These are phyloP conservation scores for Scorias spongiosa DNA, from an alignment of 2,329 filamentous ascomycete species.

Conservation along the genomic window DNA sequence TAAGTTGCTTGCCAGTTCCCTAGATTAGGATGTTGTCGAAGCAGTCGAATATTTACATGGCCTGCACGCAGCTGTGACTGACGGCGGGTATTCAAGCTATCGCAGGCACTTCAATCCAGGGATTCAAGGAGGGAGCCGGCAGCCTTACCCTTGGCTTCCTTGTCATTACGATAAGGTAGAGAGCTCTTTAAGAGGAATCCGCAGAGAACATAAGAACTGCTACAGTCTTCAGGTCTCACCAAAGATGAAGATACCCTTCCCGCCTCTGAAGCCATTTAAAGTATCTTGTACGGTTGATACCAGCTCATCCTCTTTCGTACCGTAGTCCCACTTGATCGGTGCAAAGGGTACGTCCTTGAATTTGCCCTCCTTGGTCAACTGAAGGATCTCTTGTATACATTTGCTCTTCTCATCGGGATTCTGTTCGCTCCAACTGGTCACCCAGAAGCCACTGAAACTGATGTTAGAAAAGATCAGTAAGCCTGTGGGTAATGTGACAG, in stretches of 20 bases:
- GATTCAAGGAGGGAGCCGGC: too few species aligned
- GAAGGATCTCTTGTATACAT: conserved; percentile 74
- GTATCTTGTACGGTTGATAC: conserved; percentile 67
- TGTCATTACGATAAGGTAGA: too few species aligned
- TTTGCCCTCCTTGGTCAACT: conserved; percentile 55
- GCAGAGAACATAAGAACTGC: not conserved
- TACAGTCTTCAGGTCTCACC: conserved; percentile 28
- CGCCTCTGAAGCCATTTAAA: conserved; percentile 66
- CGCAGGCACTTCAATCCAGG: too few species aligned
- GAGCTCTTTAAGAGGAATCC: too few species aligned
- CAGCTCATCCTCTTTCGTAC: conserved; percentile 55
- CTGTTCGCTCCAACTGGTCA: conserved; percentile 71
- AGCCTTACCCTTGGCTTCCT: too few species aligned
- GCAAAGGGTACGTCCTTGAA: conserved; percentile 77
- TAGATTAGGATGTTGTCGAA: too few species aligned
- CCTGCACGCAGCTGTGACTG: too few species aligned
- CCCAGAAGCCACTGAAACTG: conserved; percentile 84
- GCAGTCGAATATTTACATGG: too few species aligned
- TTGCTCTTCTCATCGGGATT: conserved; percentile 58
- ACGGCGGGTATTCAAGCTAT: too few species aligned
- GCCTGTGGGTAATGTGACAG: conserved; percentile 64
- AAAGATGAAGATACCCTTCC: conserved; percentile 85
- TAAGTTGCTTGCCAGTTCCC: too few species aligned
- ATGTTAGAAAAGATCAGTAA: conserved; percentile 90
- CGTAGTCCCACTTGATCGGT: conserved; percentile 68